Evolutionary conservation across 202 grass and related monocot species (phyloP).

Genomic region (Carex arenaria): DNA sequence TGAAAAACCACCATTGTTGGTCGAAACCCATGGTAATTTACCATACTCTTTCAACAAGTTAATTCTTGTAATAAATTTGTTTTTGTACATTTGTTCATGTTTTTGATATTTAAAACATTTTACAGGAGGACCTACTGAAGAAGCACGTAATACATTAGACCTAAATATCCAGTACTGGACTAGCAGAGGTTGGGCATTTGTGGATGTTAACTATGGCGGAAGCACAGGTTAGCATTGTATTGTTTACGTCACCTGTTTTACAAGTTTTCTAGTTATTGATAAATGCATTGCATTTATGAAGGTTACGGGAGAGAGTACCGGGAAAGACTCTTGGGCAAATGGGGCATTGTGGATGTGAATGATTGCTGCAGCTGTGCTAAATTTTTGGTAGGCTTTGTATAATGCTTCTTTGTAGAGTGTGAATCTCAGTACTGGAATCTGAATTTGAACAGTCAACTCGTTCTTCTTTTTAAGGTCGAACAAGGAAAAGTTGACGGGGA

Average conservation of each 20-base stretch:
- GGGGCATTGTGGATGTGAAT: slow-evolving; percentile 86
- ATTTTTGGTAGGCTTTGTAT: slow-evolving; percentile 54
- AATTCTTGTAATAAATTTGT: slow-evolving; percentile 2
- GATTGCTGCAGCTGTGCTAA: slow-evolving; percentile 86
- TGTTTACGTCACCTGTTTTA: slow-evolving; percentile 1
- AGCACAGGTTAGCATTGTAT: slow-evolving; percentile 73
- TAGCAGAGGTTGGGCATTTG: slow-evolving; percentile 89
- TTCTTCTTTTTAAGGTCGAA: slow-evolving; percentile 49
- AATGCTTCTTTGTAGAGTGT: not conserved
- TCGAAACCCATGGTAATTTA: slow-evolving; percentile 80
- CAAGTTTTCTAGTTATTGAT: not conserved
- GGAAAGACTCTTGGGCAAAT: slow-evolving; percentile 74
- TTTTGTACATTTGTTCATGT: not conserved
- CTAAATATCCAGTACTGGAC: slow-evolving; percentile 95
- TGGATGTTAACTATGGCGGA: slow-evolving; percentile 98
- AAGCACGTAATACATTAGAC: slow-evolving; percentile 58
- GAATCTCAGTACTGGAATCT: slow-evolving; percentile 14
- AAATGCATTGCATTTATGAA: slow-evolving; percentile 28
- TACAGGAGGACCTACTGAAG: slow-evolving; percentile 74
- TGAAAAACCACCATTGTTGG: slow-evolving; percentile 85
- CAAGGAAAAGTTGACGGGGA: slow-evolving; percentile 69
- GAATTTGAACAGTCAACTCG: not conserved
- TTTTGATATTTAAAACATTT: slow-evolving; percentile 17
- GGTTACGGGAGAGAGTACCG: slow-evolving; percentile 93
- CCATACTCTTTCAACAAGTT: not conserved